Percentiles rank a stretch among this genome's conserved stretches.
These are phyloP conservation scores for Moesziomyces sp. DNA, from an alignment of 1,284 basidiomycete species.

Conservation along the genomic window DNA sequence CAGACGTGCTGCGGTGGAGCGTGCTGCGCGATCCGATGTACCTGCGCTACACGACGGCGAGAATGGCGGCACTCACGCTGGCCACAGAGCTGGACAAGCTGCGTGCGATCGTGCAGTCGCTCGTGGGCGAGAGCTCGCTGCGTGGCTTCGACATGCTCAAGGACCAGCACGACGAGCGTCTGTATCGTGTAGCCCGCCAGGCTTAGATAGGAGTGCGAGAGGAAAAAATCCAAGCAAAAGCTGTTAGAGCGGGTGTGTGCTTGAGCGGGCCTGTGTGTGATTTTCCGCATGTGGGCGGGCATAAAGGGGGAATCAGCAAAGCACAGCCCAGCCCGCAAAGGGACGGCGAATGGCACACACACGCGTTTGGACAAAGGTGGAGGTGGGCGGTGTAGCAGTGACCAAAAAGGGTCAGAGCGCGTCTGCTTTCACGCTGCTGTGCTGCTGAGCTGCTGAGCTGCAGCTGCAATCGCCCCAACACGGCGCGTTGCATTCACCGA, in stretches of 20 bases:
- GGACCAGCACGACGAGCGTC: constrained; percentile 29
- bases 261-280: too few species aligned
- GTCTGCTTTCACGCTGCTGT: background rate
- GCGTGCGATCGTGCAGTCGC: constrained; percentile 42
- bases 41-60: constrained; percentile 48
- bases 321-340: too few species aligned
- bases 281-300: too few species aligned
- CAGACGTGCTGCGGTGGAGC: constrained; percentile 34
- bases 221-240: background rate
- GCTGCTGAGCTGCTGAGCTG: too few species aligned
- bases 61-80: constrained; percentile 50
- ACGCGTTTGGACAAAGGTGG: background rate
- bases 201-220: too few species aligned
- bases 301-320: too few species aligned
- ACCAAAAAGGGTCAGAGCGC: too few species aligned
- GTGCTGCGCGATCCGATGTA: constrained; percentile 48
- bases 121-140: constrained; percentile 49
- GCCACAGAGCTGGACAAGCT: constrained; percentile 48
- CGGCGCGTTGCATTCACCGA: background rate
- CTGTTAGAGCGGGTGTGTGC: too few species aligned
- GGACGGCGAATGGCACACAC: too few species aligned
- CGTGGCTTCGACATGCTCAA: constrained; percentile 45
- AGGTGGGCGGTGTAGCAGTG: background rate
- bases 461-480: background rate
- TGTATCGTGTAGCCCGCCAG: constrained; percentile 7